Conservation (phyloP, 805 yeast species). For the Isabelozyma rhagii region DNA sequence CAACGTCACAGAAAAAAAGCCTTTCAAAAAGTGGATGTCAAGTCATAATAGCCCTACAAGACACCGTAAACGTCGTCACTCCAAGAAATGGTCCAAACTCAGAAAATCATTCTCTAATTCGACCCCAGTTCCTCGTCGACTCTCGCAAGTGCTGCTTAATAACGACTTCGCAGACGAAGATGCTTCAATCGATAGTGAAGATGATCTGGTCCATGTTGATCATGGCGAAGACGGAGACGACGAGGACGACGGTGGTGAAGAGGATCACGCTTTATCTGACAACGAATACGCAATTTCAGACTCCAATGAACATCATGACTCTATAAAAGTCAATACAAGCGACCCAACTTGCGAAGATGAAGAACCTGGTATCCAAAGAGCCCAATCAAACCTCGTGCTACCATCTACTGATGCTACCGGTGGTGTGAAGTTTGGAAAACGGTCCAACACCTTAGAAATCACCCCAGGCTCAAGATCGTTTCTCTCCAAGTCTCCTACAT, state of each 20-base stretch:
- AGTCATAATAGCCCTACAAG: constrained; percentile 3
- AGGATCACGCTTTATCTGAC: constrained; percentile 1
- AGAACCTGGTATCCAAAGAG: constrained; percentile 12
- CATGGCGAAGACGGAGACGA: constrained; percentile 6
- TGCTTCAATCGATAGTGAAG: constrained; percentile 21
- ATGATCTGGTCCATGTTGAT: constrained; percentile 1
- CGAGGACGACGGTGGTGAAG: constrained; percentile 3
- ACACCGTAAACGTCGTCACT: background rate
- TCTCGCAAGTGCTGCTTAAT: constrained; percentile 5
- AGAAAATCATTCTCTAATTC: constrained; percentile 21
- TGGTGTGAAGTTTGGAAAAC: constrained; percentile 33
- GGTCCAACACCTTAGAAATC: constrained; percentile 50
- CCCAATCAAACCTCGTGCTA: constrained; percentile 31
- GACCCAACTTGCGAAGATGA: constrained; percentile 6
- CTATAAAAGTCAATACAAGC: background rate
- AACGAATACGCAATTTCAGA: background rate
- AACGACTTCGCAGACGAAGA: constrained; percentile 15
- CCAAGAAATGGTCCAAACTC: constrained; percentile 16
- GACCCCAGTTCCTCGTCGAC: constrained; percentile 2
- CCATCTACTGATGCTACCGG: constrained; percentile 34
- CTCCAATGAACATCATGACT: background rate
- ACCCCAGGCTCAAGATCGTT: constrained; percentile 13
- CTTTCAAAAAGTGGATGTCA: constrained; percentile 12
- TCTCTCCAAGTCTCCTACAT: constrained; percentile 41
- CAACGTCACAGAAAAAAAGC: constrained; percentile 9